Conservation (phyloP, 345 rosid species). For the Ricinus communis region DNA sequence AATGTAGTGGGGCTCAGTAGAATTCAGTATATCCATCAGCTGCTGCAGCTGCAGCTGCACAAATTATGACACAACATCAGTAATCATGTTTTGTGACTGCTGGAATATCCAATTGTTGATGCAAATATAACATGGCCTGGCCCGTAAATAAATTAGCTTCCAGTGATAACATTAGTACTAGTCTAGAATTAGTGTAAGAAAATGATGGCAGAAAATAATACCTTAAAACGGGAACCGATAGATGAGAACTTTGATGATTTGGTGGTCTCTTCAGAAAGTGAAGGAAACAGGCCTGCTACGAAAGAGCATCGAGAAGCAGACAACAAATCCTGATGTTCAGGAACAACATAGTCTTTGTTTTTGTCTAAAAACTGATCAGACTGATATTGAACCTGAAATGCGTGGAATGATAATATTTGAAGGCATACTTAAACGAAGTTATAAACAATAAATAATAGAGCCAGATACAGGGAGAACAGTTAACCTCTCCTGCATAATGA, state of each 20-base stretch:
- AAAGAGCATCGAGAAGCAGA: conserved; percentile 77
- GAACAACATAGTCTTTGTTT: conserved; percentile 90
- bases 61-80: conserved; percentile 33
- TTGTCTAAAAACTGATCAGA: conserved; percentile 88
- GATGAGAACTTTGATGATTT: conserved; percentile 87
- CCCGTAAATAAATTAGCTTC: conserved; percentile 9
- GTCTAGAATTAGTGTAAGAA: conserved; percentile 1
- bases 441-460: conserved; percentile 1
- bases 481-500: conserved; percentile 95
- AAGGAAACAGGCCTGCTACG: conserved; percentile 69
- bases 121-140: conserved; percentile 6
- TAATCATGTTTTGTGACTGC: too few relatives aligned
- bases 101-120: conserved; percentile 2
- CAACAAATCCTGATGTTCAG: conserved; percentile 93
- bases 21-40: conserved; percentile 85
- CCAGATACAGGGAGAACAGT: conserved; percentile 21
- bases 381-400: conserved; percentile 85
- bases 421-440: background rate
- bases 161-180: background rate
- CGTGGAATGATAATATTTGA: conserved; percentile 24
- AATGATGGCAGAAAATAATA: conserved; percentile 26
- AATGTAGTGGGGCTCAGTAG: conserved; percentile 85
- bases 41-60: conserved; percentile 88
- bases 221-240: conserved; percentile 89
- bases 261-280: conserved; percentile 56